These are phyloP conservation scores for Micromonas commoda DNA, from an alignment of 139 green algal genomes.

Conservation along the genomic window DNA sequence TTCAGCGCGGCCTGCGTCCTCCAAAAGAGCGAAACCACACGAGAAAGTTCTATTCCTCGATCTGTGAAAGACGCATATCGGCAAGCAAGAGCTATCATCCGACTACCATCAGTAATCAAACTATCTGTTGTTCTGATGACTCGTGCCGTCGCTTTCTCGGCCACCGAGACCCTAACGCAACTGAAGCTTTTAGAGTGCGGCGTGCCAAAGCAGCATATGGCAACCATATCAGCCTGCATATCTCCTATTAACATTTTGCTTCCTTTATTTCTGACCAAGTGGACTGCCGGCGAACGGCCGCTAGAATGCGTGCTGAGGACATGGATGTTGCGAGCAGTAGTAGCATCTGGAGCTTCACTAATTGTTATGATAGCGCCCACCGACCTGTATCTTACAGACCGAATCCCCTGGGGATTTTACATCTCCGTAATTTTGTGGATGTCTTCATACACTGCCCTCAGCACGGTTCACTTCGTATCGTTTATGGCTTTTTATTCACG, in stretches of 20 bases:
- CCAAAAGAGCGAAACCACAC: conserved; percentile 4
- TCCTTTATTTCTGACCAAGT: not conserved
- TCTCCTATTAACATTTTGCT: conserved; percentile 7
- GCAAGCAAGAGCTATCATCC: not conserved
- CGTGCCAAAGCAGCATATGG: conserved; percentile 14
- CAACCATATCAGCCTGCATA: conserved; percentile 1
- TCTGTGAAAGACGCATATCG: not conserved
- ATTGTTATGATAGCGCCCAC: not conserved
- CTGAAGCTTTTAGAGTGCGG: conserved; percentile 23
- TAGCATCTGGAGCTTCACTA: not conserved
- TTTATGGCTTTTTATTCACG: conserved; percentile 16
- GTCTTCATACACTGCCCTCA: not conserved
- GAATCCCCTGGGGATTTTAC: not conserved
- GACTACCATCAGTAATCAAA: not conserved
- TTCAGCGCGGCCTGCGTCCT: not conserved
- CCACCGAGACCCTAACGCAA: conserved; percentile 14
- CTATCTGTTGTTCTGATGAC: conserved; percentile 4
- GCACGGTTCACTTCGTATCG: conserved; percentile 10
- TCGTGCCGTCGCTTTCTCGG: conserved; percentile 5
- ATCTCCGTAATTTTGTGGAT: not conserved
- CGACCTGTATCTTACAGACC: not conserved
- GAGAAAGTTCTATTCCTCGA: not conserved
- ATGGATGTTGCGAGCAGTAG: conserved; percentile 1
- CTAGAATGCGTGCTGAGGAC: not conserved
- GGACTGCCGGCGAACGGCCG: conserved; percentile 12